Evolutionary conservation across 768 basidiomycete species (phyloP).

Genomic region (Pleurotus tuoliensis): DNA sequence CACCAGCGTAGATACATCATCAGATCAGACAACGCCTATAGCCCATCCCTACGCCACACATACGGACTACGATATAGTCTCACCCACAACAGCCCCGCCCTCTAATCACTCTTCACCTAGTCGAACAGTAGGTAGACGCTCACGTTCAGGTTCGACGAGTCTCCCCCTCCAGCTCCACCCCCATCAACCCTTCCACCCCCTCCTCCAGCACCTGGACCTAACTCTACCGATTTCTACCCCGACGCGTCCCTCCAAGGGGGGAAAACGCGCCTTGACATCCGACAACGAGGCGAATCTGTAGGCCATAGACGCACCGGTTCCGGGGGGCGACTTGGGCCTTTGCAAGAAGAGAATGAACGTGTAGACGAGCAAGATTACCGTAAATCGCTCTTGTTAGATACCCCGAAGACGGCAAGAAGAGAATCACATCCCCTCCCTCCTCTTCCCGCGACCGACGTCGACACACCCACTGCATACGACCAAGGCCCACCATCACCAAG

Average conservation of each 20-base stretch:
- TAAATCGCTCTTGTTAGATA: slow-evolving; percentile 32
- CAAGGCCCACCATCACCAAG: slow-evolving; percentile 49
- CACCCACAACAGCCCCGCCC: slow-evolving; percentile 18
- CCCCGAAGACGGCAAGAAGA: slow-evolving; percentile 37
- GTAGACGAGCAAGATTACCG: slow-evolving; percentile 28
- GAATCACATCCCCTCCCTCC: slow-evolving; percentile 70
- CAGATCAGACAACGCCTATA: slow-evolving; percentile 18
- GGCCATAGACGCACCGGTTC: slow-evolving; percentile 56
- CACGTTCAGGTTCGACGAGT: slow-evolving; percentile 45
- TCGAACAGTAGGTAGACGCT: slow-evolving; percentile 33
- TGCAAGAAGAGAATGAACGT: slow-evolving; percentile 55
- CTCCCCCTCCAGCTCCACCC: slow-evolving; percentile 63
- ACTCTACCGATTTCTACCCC: slow-evolving; percentile 22
- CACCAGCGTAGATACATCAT: slow-evolving; percentile 20
- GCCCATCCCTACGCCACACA: slow-evolving; percentile 51
- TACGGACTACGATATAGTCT: slow-evolving; percentile 33
- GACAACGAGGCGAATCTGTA: slow-evolving; percentile 45
- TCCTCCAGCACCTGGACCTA: slow-evolving; percentile 51
- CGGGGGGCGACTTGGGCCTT: slow-evolving; percentile 49
- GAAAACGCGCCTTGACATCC: slow-evolving; percentile 26
- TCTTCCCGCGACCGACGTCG: slow-evolving; percentile 36
- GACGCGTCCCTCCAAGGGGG: slow-evolving; percentile 23
- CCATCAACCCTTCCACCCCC: slow-evolving; percentile 45
- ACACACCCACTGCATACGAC: slow-evolving; percentile 25
- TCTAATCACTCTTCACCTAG: slow-evolving; percentile 22